Conservation (phyloP, 2,329 filamentous ascomycete genomes). For the Bertia moriformis region DNA sequence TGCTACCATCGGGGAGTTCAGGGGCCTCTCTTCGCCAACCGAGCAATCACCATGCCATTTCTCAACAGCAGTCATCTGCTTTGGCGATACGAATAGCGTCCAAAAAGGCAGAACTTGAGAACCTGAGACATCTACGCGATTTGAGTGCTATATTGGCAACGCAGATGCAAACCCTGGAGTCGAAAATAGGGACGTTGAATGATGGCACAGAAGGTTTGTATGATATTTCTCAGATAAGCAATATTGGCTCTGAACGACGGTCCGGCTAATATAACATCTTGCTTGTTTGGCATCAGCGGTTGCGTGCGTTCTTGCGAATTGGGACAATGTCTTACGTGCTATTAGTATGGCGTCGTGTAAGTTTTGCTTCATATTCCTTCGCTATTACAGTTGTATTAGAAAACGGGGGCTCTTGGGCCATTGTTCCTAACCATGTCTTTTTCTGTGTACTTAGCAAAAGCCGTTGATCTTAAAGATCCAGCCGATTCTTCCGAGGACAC, state of each 20-base stretch:
- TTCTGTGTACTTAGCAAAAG: no score
- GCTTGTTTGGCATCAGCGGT: constrained; percentile 27
- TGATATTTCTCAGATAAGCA: constrained; percentile 4
- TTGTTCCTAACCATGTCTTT: no score
- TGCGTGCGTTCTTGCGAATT: constrained; percentile 51
- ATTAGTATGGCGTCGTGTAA: constrained; percentile 51
- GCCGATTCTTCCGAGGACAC: no score
- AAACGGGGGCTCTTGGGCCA: no score
- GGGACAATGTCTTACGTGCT: constrained; percentile 49
- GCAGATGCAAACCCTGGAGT: constrained; percentile 47
- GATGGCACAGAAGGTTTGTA: constrained; percentile 42
- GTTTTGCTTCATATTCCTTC: constrained; percentile 12
- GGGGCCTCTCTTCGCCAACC: background rate
- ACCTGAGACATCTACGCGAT: constrained; percentile 44
- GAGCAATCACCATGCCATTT: constrained; percentile 9
- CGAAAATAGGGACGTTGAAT: constrained; percentile 42
- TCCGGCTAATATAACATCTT: constrained; percentile 1
- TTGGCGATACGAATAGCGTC: constrained; percentile 46
- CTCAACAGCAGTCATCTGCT: constrained; percentile 34
- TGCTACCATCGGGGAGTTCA: no score
- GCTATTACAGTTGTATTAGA: no score
- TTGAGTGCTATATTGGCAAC: constrained; percentile 43
- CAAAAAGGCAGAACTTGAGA: constrained; percentile 48
- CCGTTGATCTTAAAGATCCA: no score
- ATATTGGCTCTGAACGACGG: constrained; percentile 1